Evolutionary conservation across 768 basidiomycete species (phyloP), one percentile per base, ranked within the genome.

Genomic region (Podaxis pistillaris): DNA sequence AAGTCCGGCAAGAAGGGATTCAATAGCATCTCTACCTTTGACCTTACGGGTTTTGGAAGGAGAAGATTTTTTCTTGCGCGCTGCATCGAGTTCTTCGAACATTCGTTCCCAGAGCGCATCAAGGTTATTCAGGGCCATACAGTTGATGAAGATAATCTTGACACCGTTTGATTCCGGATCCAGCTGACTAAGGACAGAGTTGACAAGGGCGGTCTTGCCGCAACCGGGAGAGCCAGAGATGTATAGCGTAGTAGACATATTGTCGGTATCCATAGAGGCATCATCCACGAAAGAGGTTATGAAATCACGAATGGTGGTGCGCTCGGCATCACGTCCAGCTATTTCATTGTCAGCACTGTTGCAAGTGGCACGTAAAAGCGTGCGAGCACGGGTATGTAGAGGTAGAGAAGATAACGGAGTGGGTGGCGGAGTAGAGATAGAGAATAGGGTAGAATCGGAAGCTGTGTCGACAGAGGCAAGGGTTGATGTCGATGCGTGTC

Each of bases 171-270:
- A 66, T 33, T 78, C 76, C 7, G 76, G 67, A 26, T 78, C 73
- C 28, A 82, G 65, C 7, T 76, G 73, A 19, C 72, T 73, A 22
- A 95, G 72, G 30, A 93, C 76, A 4, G 86, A 78, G 68, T 89
- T 88, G 28, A 94, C 84, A 3, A 96, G 78, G 0, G 93, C 94
- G 1, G 93, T 96, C 77, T 96, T 96, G 19, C 94, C 94, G 2
- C 93, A 94, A 1, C 96, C 96, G 3, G 95, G 94, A 1, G 93
- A 86, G 8, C 96, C 96, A 8, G 95, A 96, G 57, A 98, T 88
- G 73, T 96, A 98, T 62, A 96, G 79, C 47, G 84, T 81, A 9
- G 84, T 78, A 28, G 75, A 69, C 24, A 64, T 58, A 3, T 67
- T 68, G 19, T 69, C 69, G 50, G 70, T 68, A 50, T 54, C 57